A percentile compares a stretch with the other conserved stretches of the same genome.
These are phyloP conservation scores for Diospyros kaki DNA, from an alignment of 148 eudicot species.

Conservation along the genomic window DNA sequence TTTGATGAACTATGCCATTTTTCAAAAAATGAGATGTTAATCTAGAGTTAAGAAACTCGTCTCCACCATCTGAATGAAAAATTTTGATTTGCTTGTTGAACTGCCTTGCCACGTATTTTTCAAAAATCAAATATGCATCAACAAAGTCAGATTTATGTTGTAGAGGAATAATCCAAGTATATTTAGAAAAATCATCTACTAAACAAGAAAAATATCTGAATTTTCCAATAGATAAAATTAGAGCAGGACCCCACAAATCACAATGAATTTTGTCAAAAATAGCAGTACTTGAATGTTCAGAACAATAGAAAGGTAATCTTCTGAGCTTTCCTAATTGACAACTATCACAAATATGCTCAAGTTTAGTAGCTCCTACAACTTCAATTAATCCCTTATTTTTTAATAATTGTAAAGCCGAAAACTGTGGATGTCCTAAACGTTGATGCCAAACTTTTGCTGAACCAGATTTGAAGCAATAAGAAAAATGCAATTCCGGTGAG, in stretches of 20 bases:
- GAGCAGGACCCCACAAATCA: slow-evolving; percentile 15
- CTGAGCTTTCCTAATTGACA: background rate
- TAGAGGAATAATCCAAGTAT: background rate
- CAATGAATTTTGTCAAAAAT: background rate
- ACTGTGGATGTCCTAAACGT: background rate
- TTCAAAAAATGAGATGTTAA: background rate
- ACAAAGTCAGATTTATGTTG: background rate
- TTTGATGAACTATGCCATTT: slow-evolving; percentile 1
- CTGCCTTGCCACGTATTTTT: background rate
- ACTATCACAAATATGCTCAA: background rate
- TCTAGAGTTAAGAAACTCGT: background rate
- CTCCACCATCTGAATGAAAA: slow-evolving; percentile 7
- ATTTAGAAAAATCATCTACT: slow-evolving; percentile 7
- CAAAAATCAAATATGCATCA: background rate
- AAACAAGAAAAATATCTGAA: background rate
- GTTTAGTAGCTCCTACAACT: background rate
- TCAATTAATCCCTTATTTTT: background rate
- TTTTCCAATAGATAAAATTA: background rate
- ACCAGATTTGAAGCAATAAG: background rate
- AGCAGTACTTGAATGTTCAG: background rate
- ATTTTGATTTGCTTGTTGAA: background rate
- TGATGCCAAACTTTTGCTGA: background rate
- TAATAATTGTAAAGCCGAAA: background rate
- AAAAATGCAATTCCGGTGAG: background rate
- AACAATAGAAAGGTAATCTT: background rate